Percentiles rank a stretch among this genome's conserved stretches.
phyloP scores from a whole-genome alignment of 129 eudicot species.

The Flaveria bidentis region DNA sequence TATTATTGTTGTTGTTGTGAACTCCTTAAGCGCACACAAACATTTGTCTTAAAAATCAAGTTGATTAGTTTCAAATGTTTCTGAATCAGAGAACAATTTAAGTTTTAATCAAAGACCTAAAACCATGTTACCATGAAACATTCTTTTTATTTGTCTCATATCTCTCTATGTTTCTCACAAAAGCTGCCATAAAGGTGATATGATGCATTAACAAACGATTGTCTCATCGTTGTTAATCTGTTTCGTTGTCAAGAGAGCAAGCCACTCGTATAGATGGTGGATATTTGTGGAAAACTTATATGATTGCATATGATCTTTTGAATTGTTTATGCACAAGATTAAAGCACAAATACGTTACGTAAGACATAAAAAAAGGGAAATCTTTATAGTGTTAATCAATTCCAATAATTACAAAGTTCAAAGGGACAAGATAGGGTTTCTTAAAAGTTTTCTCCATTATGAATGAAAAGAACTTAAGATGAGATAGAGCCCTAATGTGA shows the following conservation, averaged over 20 bases:
- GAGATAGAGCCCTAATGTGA: conserved; percentile 17
- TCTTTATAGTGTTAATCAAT: conserved; percentile 20
- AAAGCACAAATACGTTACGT: not conserved
- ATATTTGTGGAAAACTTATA: not conserved
- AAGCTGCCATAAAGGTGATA: not conserved
- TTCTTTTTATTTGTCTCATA: not conserved
- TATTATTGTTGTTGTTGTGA: not conserved
- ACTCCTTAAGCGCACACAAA: not conserved
- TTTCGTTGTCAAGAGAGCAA: not conserved
- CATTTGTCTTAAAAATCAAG: not conserved
- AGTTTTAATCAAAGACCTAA: not conserved
- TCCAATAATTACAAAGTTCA: conserved; percentile 34
- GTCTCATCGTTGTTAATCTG: not conserved
- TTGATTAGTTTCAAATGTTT: not conserved
- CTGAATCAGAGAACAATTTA: not conserved
- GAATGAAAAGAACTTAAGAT: conserved; percentile 18
- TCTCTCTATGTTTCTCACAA: not conserved
- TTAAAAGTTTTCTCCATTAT: conserved; percentile 24
- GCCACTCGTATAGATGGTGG: not conserved
- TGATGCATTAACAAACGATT: not conserved
- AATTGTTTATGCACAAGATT: conserved; percentile 11
- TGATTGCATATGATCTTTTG: not conserved
- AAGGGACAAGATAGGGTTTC: conserved; percentile 20
- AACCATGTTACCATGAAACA: not conserved
- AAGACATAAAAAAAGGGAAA: conserved; percentile 4